Conservation (phyloP, 306 rosid species). For the Medicago truncatula region DNA sequence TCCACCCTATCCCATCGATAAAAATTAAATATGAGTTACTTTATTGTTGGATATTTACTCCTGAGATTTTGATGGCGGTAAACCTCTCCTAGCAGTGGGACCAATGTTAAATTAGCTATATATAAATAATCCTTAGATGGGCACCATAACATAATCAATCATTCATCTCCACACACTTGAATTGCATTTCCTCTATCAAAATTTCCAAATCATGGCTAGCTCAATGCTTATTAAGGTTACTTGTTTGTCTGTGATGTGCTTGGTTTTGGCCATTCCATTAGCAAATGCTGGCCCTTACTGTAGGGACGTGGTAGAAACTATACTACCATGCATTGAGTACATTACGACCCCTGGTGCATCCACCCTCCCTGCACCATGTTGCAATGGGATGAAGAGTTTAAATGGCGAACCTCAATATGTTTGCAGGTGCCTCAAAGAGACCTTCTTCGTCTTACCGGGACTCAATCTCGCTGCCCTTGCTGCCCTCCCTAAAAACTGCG, state of each 20-base stretch:
- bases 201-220: not conserved
- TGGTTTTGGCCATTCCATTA: not conserved
- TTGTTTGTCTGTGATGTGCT: not conserved
- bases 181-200: not conserved
- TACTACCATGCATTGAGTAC: not conserved
- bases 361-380: not conserved
- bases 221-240: not conserved
- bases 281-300: not conserved
- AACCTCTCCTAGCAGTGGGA: not conserved
- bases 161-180: not conserved
- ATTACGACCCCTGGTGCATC: not conserved
- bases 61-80: not conserved
- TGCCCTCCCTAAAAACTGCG: not conserved
- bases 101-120: not conserved
- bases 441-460: not conserved
- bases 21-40: no score
- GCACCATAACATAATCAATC: no score
- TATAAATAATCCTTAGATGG: no score
- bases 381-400: not conserved
- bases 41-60: not conserved
- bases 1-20: no score
- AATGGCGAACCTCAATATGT: not conserved
- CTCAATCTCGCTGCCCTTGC: not conserved
- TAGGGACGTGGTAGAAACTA: no score
- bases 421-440: not conserved